These are phyloP conservation scores for Monosporascus cannonballus DNA, from an alignment of 2,329 filamentous ascomycete genomes.

Conservation along the genomic window DNA sequence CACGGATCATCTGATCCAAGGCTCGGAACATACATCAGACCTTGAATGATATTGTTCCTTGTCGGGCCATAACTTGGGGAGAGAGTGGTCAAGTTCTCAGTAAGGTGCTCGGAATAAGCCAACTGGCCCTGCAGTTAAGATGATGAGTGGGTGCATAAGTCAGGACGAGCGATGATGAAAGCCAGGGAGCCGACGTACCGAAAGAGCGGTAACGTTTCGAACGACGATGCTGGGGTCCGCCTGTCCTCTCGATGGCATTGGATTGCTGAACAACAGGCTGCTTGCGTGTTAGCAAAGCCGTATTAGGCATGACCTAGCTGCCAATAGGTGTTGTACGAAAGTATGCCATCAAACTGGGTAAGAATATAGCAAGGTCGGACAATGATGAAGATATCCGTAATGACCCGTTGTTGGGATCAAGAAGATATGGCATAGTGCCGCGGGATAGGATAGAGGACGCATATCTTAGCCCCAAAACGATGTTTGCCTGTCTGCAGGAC, in stretches of 20 bases:
- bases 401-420: too few species aligned
- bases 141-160: constrained; percentile 13
- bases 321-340: neutral
- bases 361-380: neutral
- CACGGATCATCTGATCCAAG: constrained; percentile 56
- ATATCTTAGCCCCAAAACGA: too few species aligned
- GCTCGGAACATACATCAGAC: constrained; percentile 80
- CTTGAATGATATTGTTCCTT: constrained; percentile 58
- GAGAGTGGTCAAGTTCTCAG: constrained; percentile 66
- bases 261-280: constrained; percentile 56
- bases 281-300: constrained; percentile 9
- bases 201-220: constrained; percentile 49
- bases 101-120: constrained; percentile 46
- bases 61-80: constrained; percentile 59
- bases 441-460: too few species aligned
- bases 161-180: neutral
- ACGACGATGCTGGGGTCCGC: constrained; percentile 48
- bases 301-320: neutral
- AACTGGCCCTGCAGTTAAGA: constrained; percentile 31
- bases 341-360: neutral
- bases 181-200: constrained; percentile 34
- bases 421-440: too few species aligned
- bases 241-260: constrained; percentile 44
- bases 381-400: neutral
- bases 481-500: too few species aligned